These are phyloP conservation scores for Trichophyton benhamiae DNA, from an alignment of 2,329 filamentous ascomycete genomes.

Conservation along the genomic window DNA sequence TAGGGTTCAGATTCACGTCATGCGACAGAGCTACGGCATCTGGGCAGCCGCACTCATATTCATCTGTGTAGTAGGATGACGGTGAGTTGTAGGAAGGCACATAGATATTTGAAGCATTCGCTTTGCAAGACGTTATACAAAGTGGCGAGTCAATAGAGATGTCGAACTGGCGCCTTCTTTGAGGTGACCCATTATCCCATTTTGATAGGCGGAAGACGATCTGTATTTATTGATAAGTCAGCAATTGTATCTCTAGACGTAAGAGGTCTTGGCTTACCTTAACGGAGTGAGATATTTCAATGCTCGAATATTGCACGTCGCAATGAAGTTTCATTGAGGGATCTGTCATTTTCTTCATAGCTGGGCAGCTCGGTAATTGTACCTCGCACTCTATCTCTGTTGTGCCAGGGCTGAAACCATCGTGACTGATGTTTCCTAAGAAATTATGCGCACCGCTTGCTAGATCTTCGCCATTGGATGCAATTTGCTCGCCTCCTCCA, in stretches of 20 bases:
- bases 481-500: constrained; percentile 65
- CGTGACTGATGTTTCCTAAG: constrained; percentile 65
- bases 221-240: constrained; percentile 31
- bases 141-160: constrained; percentile 95
- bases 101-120: constrained; percentile 79
- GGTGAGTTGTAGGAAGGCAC: constrained; percentile 62
- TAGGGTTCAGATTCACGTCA: constrained; percentile 17
- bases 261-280: constrained; percentile 48
- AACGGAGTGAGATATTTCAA: constrained; percentile 92
- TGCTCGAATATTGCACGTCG: constrained; percentile 86
- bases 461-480: constrained; percentile 43
- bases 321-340: constrained; percentile 57
- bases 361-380: constrained; percentile 76
- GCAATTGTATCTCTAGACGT: neutral
- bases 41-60: constrained; percentile 54
- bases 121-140: constrained; percentile 81
- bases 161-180: constrained; percentile 77
- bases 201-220: constrained; percentile 88
- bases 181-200: constrained; percentile 62
- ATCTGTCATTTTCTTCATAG: constrained; percentile 56
- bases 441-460: constrained; percentile 53
- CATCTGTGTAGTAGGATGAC: constrained; percentile 42
- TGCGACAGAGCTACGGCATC: constrained; percentile 42
- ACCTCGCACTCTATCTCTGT: constrained; percentile 94
- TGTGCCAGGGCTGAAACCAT: constrained; percentile 60